Base-by-base conservation (phyloP, 2,329 filamentous ascomycete genomes). In the Leptographium radiaticola region DNA sequence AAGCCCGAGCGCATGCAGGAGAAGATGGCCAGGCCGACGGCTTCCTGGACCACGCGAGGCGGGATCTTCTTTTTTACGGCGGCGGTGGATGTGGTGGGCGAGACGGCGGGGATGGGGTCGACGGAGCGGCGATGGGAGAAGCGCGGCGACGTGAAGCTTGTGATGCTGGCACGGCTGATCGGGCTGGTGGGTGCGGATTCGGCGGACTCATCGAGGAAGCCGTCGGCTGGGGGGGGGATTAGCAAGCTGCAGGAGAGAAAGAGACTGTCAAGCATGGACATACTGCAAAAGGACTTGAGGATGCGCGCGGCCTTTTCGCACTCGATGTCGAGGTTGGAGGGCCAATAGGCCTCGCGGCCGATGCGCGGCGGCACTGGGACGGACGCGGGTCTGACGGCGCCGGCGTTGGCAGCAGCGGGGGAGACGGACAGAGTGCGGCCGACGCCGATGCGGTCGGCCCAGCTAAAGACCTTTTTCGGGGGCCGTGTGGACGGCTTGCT, bases 1-100 rank as follows among this genome's bases (percentile, higher is more conserved):
- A 96, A 72, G 13, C 91, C 91, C 15, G 88, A 91, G 56, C 91
- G 84, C 89, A 96, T 95, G 34, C 89, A 95, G 1, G 90, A 95
- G 71, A 96, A 96, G 60, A 97, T 87, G 53, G 89, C 90, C 55
- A 97, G 77, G 12, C 89, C 91, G 60, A 91, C 89, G 33, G 90
- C 89, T 69, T 93, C 87, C 64, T 87, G 81, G 61, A 97, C 88
- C 55, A 96, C 88, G 63, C 84, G 79, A 55, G 83, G 73, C 0
- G 91, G 91, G 33, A 97, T 96, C 71, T 89, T 93, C 69, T 91
- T 88, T 51, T 75, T 68, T 18, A 87, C 72, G 53, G 74, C 74
- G 51, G 73, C 74, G 50, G 68, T 82, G 65, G 52, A 44, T 4
- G 51, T 25, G 2, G 58, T 54, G 11, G 58, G 53, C 13, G 57